Evolutionary conservation across 2,329 filamentous ascomycete genomes (phyloP), one percentile per base, ranked within the genome.

Genomic region (Paracamarosporium sp.): DNA sequence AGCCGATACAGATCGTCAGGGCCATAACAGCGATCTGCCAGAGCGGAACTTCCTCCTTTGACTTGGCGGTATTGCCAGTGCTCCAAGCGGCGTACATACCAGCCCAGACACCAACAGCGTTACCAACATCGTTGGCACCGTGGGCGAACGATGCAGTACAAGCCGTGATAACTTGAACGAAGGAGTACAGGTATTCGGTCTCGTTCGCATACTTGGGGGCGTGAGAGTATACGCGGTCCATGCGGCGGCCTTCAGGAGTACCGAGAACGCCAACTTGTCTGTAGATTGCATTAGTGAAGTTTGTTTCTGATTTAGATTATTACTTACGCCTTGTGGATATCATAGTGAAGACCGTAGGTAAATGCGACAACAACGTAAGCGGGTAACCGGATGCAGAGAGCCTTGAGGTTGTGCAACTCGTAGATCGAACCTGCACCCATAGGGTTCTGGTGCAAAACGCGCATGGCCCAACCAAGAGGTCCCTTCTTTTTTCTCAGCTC

Each of bases 401-500:
- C 30, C 45, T 48, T 48, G 30, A 58, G 50, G 84, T 83, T 71
- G 83, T 84, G 60, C 11, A 36, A 8, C 25, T 94, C 91, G 79
- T 94, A 92, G 63, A 93, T 84, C 68, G 88, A 82, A 50, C 91
- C 91, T 17, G 87, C 75, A 17, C 89, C 88, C 78, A 92, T 85
- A 45, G 86, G 89, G 81, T 93, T 90, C 67, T 90, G 82, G 71
- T 86, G 89, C 25, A 93, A 86, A 50, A 82, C 86, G 65, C 91
- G 89, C 88, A 94, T 91, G 36, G 89, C 91, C 91, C 91, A 93
- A 67, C 88, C 91, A n/a, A 94, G 82, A 50, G 88, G 90, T 25
- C 90, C 89, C 1, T 79, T 78, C 57, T 82, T 83, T 74, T 85
- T 80, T 55, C 85, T 78, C 53, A 93, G 86, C 66, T 86, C 85